Percentiles rank a stretch among this genome's conserved stretches.
Evolutionary conservation across 2,329 filamentous ascomycete genomes (phyloP).

Genomic region (Colletotrichum tamarilloi): DNA sequence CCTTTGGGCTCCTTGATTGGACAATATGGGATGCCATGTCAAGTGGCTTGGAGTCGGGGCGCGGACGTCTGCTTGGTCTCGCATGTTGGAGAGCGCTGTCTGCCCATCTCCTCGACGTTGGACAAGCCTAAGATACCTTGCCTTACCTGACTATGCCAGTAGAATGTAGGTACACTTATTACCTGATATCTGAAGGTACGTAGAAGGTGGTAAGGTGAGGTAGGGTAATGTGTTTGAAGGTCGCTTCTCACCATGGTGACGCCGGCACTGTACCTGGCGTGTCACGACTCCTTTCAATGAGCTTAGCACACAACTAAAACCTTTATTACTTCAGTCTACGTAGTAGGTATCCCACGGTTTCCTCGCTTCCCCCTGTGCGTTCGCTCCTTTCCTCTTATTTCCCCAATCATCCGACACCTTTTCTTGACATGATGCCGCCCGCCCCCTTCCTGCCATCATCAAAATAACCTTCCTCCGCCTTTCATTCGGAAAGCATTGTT

Average conservation of each 20-base stretch:
- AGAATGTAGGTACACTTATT: too few relatives aligned
- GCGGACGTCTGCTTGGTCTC: conserved; percentile 6
- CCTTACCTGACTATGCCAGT: too few relatives aligned
- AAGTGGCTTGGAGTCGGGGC: not conserved
- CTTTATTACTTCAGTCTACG: not conserved
- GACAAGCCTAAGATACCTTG: not conserved
- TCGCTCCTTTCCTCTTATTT: not conserved
- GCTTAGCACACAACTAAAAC: not conserved
- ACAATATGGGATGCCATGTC: not conserved
- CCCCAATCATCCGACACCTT: not conserved
- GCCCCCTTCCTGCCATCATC: not conserved
- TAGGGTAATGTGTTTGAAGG: not conserved
- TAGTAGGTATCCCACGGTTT: not conserved
- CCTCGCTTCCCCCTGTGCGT: not conserved
- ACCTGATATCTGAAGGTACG: too few relatives aligned
- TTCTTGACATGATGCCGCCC: not conserved
- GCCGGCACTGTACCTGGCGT: not conserved
- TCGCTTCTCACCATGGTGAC: not conserved
- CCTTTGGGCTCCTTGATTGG: not conserved
- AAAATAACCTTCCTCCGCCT: not conserved
- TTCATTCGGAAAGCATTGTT: not conserved
- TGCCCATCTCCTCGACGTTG: not conserved
- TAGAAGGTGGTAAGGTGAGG: too few relatives aligned
- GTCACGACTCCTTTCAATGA: not conserved
- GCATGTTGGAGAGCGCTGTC: not conserved